Evolutionary conservation across 768 basidiomycete genomes (phyloP), one percentile per base, ranked within the genome.

Genomic region (Arthromyces matolae): DNA sequence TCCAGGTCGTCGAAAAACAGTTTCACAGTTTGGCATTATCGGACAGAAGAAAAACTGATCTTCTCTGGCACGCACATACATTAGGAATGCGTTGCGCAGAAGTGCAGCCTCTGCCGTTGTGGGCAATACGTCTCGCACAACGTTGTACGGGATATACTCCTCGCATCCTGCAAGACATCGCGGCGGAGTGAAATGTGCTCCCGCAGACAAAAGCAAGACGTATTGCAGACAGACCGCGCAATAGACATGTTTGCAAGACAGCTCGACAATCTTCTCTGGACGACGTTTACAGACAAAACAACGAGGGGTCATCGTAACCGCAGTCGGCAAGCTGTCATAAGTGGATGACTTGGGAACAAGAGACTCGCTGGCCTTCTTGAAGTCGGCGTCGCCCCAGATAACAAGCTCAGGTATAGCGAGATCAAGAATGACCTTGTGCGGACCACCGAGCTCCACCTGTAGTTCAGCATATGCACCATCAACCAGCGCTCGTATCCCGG

Each of bases 11-110:
- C 72, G 64, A 58, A 79, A 79, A 14, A 81, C 67, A 10, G 71
- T 67, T 34, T 70, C 55, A 54, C 83, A 84, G 42, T 73, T 64
- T 3, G 73, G 64, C 2, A 76, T n/a, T n/a, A n/a, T 71, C 1
- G 81, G 79, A 58, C 81, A 84, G 62, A 77, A 78, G 50, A 72
- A 73, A 52, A 72, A 72, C n/a, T 71, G 69, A 23, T 68, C 56
- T 1, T 68, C 59, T 24, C 60, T 65, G 9, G 61, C 54, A 46
- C 71, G 72, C 41, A 82, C 63, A 60, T 76, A 63, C 2, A 69
- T 53, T 7, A 71, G 50, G 54, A 81, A 77, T 2, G 73, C 67
- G 4, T 64, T 57, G 29, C 66, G 66, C 27, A 80, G 58, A 18
- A 82, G 62, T 1, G 54, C 51, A 12, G 65, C 64, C 54, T 73